Conservation (phyloP, 805 yeast species). For the Wickerhamomyces xylosicus region DNA sequence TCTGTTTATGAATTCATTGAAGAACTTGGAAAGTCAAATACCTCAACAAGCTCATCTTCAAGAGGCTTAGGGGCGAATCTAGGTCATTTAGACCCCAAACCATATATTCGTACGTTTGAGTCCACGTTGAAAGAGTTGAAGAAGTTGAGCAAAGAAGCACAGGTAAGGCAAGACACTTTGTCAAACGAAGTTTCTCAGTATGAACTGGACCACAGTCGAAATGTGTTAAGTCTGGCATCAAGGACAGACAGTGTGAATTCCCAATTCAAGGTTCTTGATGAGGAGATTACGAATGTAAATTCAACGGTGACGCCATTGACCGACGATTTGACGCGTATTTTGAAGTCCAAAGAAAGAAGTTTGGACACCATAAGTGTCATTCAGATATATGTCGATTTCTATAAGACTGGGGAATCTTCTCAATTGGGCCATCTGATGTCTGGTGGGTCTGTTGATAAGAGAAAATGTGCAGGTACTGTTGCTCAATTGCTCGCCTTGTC, state of each 20-base stretch:
- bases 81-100: slow-evolving; percentile 72
- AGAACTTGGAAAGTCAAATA: slow-evolving; percentile 44
- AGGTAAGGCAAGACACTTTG: slow-evolving; percentile 35
- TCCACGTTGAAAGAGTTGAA: slow-evolving; percentile 67
- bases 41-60: slow-evolving; percentile 35
- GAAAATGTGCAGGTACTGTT: slow-evolving; percentile 60
- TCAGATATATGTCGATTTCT: slow-evolving; percentile 68
- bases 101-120: slow-evolving; percentile 89
- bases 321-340: slow-evolving; percentile 52
- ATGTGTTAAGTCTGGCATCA: slow-evolving; percentile 44
- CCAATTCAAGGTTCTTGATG: slow-evolving; percentile 41
- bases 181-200: slow-evolving; percentile 47
- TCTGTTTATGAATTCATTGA: slow-evolving; percentile 76
- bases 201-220: slow-evolving; percentile 59
- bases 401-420: slow-evolving; percentile 32
- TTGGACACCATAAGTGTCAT: slow-evolving; percentile 62
- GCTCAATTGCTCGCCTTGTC: slow-evolving; percentile 58
- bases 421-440: slow-evolving; percentile 51
- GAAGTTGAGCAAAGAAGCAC: slow-evolving; percentile 47
- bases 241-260: slow-evolving; percentile 34
- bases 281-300: slow-evolving; percentile 44
- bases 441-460: slow-evolving; percentile 41
- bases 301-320: slow-evolving; percentile 60
- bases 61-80: slow-evolving; percentile 40
- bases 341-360: slow-evolving; percentile 66